phyloP scores from a whole-genome alignment of 106 monocot species.

The Dendrobium catenatum region DNA sequence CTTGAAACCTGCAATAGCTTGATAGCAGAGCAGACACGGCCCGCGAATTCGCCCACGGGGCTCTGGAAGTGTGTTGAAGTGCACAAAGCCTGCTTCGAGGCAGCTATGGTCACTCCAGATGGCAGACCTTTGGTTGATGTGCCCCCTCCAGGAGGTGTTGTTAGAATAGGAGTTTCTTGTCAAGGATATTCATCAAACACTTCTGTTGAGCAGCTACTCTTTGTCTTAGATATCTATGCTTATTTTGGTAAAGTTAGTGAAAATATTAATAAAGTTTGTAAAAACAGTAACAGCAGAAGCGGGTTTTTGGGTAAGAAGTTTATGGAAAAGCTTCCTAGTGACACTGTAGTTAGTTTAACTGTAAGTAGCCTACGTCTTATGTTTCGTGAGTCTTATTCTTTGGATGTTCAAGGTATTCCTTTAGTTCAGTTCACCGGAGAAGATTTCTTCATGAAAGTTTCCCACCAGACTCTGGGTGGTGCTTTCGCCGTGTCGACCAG shows the following conservation, averaged over 20 bases:
- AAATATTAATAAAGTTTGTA: conserved; percentile 52
- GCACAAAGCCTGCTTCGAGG: conserved; percentile 69
- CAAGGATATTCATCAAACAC: conserved; percentile 67
- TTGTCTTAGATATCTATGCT: conserved; percentile 78
- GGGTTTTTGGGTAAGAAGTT: conserved; percentile 35
- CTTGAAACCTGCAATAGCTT: conserved; percentile 42
- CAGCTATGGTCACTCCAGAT: conserved; percentile 96
- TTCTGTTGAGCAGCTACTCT: conserved; percentile 92
- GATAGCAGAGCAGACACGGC: conserved; percentile 14
- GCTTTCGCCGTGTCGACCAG: conserved; percentile 91
- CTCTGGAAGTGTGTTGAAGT: conserved; percentile 89
- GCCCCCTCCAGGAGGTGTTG: conserved; percentile 93
- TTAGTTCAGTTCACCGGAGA: conserved; percentile 78
- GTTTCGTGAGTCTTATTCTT: conserved; percentile 62
- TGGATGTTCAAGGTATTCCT: conserved; percentile 42
- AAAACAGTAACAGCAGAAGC: conserved; percentile 19
- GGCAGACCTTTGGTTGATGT: conserved; percentile 63
- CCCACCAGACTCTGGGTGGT: conserved; percentile 80
- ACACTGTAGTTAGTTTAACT: conserved; percentile 78
- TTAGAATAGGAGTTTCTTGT: conserved; percentile 81
- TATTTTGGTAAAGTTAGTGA: conserved; percentile 92
- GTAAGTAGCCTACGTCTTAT: conserved; percentile 52
- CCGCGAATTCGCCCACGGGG: conserved; percentile 20
- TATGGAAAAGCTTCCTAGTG: conserved; percentile 74
- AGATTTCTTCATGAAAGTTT: conserved; percentile 75